phyloP scores from a whole-genome alignment of 192 early-diverging fungal species.

The Diversispora eburnea region DNA sequence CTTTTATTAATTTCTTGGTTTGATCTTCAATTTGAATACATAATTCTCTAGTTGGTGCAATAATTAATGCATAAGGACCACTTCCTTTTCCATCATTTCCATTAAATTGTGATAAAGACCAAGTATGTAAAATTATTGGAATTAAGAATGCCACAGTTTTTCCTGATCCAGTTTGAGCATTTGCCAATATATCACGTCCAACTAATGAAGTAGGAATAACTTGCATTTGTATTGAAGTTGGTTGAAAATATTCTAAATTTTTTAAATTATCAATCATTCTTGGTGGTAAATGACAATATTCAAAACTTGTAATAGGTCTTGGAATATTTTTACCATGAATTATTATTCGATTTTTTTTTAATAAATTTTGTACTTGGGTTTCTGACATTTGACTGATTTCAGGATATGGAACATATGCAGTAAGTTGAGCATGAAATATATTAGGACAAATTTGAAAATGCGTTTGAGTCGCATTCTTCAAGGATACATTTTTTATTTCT shows the following conservation, averaged over 20 bases:
- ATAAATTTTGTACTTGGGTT: slow-evolving; percentile 27
- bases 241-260: slow-evolving; percentile 31
- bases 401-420: neutral
- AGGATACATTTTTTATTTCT: neutral
- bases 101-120: slow-evolving; percentile 27
- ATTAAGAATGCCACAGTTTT: slow-evolving; percentile 51
- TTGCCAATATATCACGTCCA: slow-evolving; percentile 49
- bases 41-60: slow-evolving; percentile 52
- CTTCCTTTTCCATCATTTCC: slow-evolving; percentile 25
- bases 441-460: neutral
- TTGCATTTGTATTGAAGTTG: slow-evolving; percentile 42
- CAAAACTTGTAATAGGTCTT: slow-evolving; percentile 41
- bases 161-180: slow-evolving; percentile 50
- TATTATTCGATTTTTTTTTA: slow-evolving; percentile 37
- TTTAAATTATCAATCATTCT: slow-evolving; percentile 39
- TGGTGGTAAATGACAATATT: slow-evolving; percentile 41
- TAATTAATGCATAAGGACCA: slow-evolving; percentile 45
- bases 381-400: slow-evolving; percentile 10
- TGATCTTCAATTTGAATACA: slow-evolving; percentile 48
- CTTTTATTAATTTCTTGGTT: slow-evolving; percentile 37
- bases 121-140: slow-evolving; percentile 42
- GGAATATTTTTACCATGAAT: slow-evolving; percentile 43
- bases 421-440: slow-evolving; percentile 20
- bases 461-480: neutral
- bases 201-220: slow-evolving; percentile 36